Evolutionary conservation across 345 rosid genomes (phyloP).

Genomic region (Brassica cretica): DNA sequence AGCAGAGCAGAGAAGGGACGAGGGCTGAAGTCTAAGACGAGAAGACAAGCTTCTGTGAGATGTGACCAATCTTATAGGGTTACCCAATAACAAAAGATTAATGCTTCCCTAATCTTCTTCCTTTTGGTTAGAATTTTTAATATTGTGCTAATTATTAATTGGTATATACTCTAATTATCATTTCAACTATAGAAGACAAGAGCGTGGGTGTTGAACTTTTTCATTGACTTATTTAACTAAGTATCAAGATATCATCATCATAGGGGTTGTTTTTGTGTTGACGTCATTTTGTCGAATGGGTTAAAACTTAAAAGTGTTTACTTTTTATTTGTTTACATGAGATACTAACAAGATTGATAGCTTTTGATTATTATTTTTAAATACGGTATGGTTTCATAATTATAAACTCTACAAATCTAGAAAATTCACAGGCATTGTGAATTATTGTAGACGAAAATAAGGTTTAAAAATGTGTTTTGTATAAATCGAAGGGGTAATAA

Average conservation of each 20-base stretch:
- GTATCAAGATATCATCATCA: background rate
- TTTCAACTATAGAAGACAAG: slow-evolving; percentile 14
- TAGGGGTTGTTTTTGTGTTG: slow-evolving; percentile 30
- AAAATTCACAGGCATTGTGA: slow-evolving; percentile 3
- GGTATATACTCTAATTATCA: background rate
- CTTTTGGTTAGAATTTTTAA: background rate
- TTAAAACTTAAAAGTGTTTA: background rate
- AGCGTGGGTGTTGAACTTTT: slow-evolving; percentile 29
- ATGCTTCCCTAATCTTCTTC: slow-evolving; percentile 30
- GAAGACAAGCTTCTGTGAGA: slow-evolving; percentile 33
- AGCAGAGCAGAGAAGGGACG: background rate
- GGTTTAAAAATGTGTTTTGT: background rate
- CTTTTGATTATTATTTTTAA: background rate
- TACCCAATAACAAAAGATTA: slow-evolving; percentile 22
- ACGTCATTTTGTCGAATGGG: slow-evolving; percentile 38
- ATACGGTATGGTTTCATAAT: background rate
- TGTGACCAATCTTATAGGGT: slow-evolving; percentile 37
- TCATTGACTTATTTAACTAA: slow-evolving; percentile 24
- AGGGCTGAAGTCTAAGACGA: slow-evolving; percentile 28
- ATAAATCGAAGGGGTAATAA: slow-evolving; percentile 31
- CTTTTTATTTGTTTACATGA: too few species aligned
- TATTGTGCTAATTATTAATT: background rate
- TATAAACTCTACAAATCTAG: background rate
- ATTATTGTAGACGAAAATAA: background rate
- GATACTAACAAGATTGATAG: background rate